These are phyloP conservation scores for Blastocystis sp. DNA, from an alignment of 352 stramenopile species.

Conservation along the genomic window DNA sequence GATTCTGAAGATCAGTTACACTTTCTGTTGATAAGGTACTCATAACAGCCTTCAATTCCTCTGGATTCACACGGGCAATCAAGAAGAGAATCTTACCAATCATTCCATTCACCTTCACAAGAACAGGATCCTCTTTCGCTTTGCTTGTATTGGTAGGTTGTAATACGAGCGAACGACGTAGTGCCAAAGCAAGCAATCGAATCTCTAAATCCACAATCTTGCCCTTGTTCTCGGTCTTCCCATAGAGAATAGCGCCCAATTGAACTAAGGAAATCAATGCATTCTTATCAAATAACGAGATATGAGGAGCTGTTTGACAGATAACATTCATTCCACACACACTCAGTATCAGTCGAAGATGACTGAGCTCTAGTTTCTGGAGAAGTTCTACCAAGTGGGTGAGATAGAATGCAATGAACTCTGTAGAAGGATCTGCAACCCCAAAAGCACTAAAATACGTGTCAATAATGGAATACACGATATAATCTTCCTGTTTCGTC, in stretches of 20 bases:
- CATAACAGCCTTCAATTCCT: constrained; percentile 17
- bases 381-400: not conserved
- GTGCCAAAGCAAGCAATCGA: not conserved
- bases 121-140: not conserved
- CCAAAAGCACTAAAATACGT: not conserved
- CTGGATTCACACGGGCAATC: not conserved
- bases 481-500: not conserved
- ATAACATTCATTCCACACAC: constrained; percentile 12
- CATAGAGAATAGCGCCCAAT: constrained; percentile 5
- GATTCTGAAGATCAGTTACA: not conserved
- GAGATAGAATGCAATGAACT: not conserved
- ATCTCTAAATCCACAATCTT: constrained; percentile 4
- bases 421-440: not conserved
- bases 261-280: not conserved
- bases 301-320: not conserved
- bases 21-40: not conserved
- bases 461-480: not conserved
- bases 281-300: not conserved
- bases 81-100: constrained; percentile 35
- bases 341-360: not conserved
- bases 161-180: not conserved
- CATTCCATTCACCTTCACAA: constrained; percentile 40
- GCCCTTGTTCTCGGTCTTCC: constrained; percentile 50
- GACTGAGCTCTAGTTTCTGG: not conserved
- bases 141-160: constrained; percentile 10